phyloP scores from a whole-genome alignment of 2,329 filamentous ascomycete genomes.

The Ophiostoma fasciatum region DNA sequence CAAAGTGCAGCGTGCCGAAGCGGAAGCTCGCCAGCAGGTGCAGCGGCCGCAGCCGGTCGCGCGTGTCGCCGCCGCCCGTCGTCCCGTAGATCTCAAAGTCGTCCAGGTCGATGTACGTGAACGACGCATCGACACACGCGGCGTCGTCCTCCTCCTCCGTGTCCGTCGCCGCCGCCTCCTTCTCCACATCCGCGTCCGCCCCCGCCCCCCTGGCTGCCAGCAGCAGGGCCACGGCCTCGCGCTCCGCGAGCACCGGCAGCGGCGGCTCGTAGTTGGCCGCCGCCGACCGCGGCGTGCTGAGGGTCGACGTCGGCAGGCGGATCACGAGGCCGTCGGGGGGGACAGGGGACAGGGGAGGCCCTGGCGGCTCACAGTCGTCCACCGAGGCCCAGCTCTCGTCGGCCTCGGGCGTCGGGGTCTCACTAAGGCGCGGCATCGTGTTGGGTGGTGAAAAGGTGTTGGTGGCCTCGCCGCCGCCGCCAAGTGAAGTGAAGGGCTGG shows the following conservation, averaged over 20 bases:
- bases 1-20: constrained; percentile 34
- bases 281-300: constrained; percentile 16
- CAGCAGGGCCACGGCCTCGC: not conserved
- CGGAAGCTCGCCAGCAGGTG: constrained; percentile 29
- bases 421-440: too few species aligned
- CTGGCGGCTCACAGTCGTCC: too few species aligned
- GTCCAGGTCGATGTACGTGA: constrained; percentile 40
- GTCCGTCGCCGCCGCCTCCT: constrained; percentile 10
- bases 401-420: too few species aligned
- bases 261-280: constrained; percentile 8
- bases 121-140: constrained; percentile 22
- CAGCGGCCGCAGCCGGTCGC: constrained; percentile 38
- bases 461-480: too few species aligned
- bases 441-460: too few species aligned
- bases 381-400: too few species aligned
- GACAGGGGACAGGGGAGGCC: too few species aligned
- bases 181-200: not conserved
- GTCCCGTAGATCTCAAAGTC: constrained; percentile 48
- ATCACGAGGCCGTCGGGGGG: too few species aligned
- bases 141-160: constrained; percentile 11
- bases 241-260: not conserved
- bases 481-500: too few species aligned
- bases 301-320: constrained; percentile 16
- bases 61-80: constrained; percentile 20
- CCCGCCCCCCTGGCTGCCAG: constrained; percentile 11